These are phyloP conservation scores for Polyplosphaeria fusca DNA, from an alignment of 495 filamentous ascomycete genomes.

Conservation along the genomic window DNA sequence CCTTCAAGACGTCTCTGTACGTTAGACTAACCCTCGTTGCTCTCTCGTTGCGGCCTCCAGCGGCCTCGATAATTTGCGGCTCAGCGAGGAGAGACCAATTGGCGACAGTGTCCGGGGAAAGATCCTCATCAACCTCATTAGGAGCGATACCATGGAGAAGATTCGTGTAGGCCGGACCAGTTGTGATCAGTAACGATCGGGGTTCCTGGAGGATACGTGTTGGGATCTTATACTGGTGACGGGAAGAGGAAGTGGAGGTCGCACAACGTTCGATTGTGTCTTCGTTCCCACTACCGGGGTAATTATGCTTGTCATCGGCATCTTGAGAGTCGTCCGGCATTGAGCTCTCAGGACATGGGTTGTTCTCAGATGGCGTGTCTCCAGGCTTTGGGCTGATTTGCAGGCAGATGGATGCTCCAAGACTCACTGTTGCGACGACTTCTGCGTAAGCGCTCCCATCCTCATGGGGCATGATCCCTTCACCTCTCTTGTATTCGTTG, in stretches of 20 bases:
- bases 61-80: constrained; percentile 45
- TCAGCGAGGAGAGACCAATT: constrained; percentile 82
- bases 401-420: constrained; percentile 73
- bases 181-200: constrained; percentile 48
- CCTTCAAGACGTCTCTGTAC: constrained; percentile 87
- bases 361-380: not conserved
- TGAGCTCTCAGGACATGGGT: not conserved
- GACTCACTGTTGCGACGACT: constrained; percentile 83
- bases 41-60: constrained; percentile 57
- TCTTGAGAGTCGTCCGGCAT: not conserved
- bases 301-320: not conserved
- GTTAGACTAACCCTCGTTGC: constrained; percentile 78
- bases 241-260: not conserved
- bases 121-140: constrained; percentile 38
- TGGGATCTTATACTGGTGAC: constrained; percentile 17
- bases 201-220: constrained; percentile 84
- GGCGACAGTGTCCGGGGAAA: constrained; percentile 55
- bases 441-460: constrained; percentile 85
- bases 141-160: constrained; percentile 44
- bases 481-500: constrained; percentile 83
- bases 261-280: not conserved
- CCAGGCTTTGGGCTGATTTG: constrained; percentile 66
- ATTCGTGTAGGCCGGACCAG: constrained; percentile 37
- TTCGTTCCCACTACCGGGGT: constrained; percentile 8
- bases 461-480: constrained; percentile 96